phyloP scores from a whole-genome alignment of 176 grass and related monocot genomes.

The Triticum monococcum region DNA sequence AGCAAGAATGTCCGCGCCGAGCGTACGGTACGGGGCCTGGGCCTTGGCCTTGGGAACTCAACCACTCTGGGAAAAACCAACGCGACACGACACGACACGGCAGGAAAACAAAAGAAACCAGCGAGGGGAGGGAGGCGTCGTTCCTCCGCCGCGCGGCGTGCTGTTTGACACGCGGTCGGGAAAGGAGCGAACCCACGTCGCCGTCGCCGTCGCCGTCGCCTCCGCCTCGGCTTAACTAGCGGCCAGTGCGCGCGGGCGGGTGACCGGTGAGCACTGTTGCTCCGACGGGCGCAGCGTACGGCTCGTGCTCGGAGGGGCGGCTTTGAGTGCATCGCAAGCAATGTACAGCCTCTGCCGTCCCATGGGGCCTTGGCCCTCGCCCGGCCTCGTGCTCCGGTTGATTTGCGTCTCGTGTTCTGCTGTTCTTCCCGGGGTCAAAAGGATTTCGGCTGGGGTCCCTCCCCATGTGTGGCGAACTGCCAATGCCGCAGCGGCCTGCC shows the following conservation, averaged over 20 bases:
- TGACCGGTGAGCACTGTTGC: neutral
- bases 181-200: neutral
- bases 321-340: conserved; percentile 44
- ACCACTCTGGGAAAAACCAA: neutral
- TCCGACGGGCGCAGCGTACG: neutral
- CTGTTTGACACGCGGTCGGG: neutral
- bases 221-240: neutral
- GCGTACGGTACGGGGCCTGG: neutral
- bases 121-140: neutral
- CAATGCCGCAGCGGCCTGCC: neutral
- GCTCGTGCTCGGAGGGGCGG: neutral
- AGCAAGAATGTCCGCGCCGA: conserved; percentile 15
- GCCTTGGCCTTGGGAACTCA: conserved; percentile 8
- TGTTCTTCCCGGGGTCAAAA: neutral
- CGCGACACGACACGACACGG: neutral
- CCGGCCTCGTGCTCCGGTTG: neutral
- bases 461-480: neutral
- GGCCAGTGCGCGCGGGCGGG: neutral
- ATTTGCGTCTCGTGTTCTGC: neutral
- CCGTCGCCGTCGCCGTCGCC: neutral
- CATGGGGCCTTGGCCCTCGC: neutral
- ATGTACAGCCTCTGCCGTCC: neutral
- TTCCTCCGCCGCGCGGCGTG: neutral
- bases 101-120: neutral
- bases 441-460: neutral